These are phyloP conservation scores for Perkinsus olseni DNA, from an alignment of 169 alveolate genomes.

Conservation along the genomic window DNA sequence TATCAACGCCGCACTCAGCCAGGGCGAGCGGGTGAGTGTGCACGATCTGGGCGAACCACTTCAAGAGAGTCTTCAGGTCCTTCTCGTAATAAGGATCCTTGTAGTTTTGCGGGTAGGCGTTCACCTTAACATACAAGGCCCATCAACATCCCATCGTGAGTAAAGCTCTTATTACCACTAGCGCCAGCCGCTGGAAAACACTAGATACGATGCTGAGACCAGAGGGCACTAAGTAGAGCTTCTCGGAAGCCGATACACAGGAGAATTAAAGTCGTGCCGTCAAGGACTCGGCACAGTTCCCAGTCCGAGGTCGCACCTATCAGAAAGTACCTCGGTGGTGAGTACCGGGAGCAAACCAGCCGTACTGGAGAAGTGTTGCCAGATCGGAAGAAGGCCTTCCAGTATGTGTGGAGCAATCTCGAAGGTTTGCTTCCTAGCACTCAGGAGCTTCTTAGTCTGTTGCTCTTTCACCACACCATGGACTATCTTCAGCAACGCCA, in stretches of 20 bases:
- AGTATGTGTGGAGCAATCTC: not conserved
- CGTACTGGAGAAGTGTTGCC: not conserved
- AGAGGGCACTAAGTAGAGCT: not conserved
- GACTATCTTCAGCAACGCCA: not conserved
- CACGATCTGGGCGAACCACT: not conserved
- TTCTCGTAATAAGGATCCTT: not conserved
- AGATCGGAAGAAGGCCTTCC: not conserved
- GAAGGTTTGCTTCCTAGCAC: not conserved
- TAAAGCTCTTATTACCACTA: not conserved
- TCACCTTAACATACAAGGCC: not conserved
- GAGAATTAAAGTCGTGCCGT: not conserved
- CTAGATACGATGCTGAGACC: not conserved
- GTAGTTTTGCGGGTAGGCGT: not conserved
- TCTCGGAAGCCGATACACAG: not conserved
- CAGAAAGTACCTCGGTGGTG: not conserved
- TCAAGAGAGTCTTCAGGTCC: not conserved
- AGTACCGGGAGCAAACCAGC: not conserved
- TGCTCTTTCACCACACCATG: not conserved
- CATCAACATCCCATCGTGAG: not conserved
- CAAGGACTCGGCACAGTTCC: not conserved
- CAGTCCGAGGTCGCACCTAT: not conserved
- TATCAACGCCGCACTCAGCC: not conserved
- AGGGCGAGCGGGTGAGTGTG: not conserved
- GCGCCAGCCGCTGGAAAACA: not conserved
- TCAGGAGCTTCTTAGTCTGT: not conserved